Percentiles rank a stretch among this genome's conserved stretches.
Evolutionary conservation across 169 alveolate genomes (phyloP).

Genomic region (Perkinsus chesapeaki): DNA sequence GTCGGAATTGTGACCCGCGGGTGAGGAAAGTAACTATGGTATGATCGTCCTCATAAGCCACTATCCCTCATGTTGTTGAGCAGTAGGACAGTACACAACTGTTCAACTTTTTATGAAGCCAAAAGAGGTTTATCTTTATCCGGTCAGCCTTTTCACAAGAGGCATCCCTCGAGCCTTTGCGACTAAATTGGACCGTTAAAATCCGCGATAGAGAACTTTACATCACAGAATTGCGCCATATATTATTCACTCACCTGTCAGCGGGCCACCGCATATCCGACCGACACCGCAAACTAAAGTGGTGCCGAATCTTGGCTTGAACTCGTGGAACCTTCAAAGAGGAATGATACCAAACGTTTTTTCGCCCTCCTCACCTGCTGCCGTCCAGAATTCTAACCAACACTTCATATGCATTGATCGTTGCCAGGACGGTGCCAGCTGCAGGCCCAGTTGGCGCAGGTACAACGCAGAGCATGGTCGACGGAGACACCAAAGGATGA

Average conservation of each 20-base stretch:
- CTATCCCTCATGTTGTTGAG: not conserved
- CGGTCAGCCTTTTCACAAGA: not conserved
- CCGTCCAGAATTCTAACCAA: conserved; percentile 68
- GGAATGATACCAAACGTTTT: not conserved
- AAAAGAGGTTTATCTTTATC: not conserved
- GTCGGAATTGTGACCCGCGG: conserved; percentile 18
- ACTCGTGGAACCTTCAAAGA: conserved; percentile 59
- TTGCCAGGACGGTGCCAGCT: not conserved
- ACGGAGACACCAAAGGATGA: not conserved
- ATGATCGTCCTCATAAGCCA: too few species aligned
- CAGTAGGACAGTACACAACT: not conserved
- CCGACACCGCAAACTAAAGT: conserved; percentile 65
- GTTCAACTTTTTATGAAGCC: too few species aligned
- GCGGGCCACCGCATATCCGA: conserved; percentile 50
- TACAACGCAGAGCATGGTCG: not conserved
- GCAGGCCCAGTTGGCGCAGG: not conserved
- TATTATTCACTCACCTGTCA: not conserved
- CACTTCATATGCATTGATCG: conserved; percentile 42
- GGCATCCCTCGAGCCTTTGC: not conserved
- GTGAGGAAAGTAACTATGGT: too few species aligned
- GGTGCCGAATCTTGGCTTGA: conserved; percentile 60
- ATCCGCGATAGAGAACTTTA: too few species aligned
- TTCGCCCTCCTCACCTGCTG: not conserved
- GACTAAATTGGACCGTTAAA: not conserved
- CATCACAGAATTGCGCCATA: not conserved